These are phyloP conservation scores for Dicorynia guianensis DNA, from an alignment of 306 rosid genomes.

Conservation along the genomic window DNA sequence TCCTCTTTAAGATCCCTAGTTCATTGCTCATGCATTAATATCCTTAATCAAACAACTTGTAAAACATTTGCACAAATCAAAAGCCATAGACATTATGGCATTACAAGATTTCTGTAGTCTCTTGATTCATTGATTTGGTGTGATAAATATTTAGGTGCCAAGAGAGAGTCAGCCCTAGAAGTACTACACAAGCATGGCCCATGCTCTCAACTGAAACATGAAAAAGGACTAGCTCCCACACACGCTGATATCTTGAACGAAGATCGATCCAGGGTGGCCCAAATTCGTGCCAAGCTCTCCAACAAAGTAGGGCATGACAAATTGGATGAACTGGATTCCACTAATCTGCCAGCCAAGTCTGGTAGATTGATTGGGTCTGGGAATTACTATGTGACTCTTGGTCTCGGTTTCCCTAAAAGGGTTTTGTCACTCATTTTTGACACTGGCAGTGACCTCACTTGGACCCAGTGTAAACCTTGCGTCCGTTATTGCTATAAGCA, in stretches of 20 bases:
- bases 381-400: slow-evolving; percentile 69
- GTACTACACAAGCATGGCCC: slow-evolving; percentile 71
- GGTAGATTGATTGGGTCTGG: slow-evolving; percentile 59
- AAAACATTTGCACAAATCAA: too few relatives aligned
- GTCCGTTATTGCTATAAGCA: slow-evolving; percentile 59
- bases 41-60: too few relatives aligned
- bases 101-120: too few relatives aligned
- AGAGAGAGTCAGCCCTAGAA: slow-evolving; percentile 43
- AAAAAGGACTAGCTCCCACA: background rate
- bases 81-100: too few relatives aligned
- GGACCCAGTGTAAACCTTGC: slow-evolving; percentile 88
- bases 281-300: slow-evolving; percentile 46
- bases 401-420: slow-evolving; percentile 66
- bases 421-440: slow-evolving; percentile 66
- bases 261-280: slow-evolving; percentile 53
- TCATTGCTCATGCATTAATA: background rate
- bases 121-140: background rate
- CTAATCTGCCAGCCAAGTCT: slow-evolving; percentile 57
- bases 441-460: slow-evolving; percentile 74
- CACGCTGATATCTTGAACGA: slow-evolving; percentile 45
- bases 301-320: background rate
- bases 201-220: slow-evolving; percentile 46
- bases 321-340: background rate
- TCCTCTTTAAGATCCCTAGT: background rate
- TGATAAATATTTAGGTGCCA: slow-evolving; percentile 38